These are phyloP conservation scores for Cochliopodium minus DNA, from an alignment of 208 protist genomes.

Conservation along the genomic window DNA sequence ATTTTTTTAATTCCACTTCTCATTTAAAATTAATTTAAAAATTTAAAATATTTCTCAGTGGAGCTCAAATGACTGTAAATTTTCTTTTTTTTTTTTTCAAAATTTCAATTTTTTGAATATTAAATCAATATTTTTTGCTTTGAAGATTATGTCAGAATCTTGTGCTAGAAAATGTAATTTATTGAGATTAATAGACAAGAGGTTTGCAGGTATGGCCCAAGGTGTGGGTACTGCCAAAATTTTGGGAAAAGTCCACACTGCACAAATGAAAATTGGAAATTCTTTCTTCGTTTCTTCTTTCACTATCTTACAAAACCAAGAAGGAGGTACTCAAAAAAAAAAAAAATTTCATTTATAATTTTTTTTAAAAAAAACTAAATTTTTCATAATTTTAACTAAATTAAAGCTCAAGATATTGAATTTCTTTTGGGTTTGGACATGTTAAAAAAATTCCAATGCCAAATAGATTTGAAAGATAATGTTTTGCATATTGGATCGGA, in stretches of 20 bases:
- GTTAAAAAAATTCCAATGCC: constrained; percentile 54
- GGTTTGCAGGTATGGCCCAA: constrained; percentile 50
- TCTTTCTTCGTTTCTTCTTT: constrained; percentile 55
- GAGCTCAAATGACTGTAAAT: constrained; percentile 51
- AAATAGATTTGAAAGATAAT: constrained; percentile 43
- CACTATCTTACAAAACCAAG: constrained; percentile 47
- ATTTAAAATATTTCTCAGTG: constrained; percentile 9
- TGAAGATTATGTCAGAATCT: constrained; percentile 49
- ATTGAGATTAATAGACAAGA: constrained; percentile 56
- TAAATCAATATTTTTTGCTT: too few relatives aligned
- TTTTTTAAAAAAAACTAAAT: too few relatives aligned
- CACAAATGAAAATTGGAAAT: constrained; percentile 46
- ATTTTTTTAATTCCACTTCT: constrained; percentile 19
- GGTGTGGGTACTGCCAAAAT: constrained; percentile 67
- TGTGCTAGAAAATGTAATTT: constrained; percentile 62
- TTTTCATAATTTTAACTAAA: too few relatives aligned
- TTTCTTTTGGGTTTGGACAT: constrained; percentile 81
- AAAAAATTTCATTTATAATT: too few relatives aligned
- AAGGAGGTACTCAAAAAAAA: too few relatives aligned
- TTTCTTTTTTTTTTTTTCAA: too few relatives aligned
- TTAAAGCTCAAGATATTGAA: constrained; percentile 52
- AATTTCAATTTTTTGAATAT: too few relatives aligned
- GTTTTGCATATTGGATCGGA: constrained; percentile 32
- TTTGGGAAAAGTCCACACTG: constrained; percentile 69
- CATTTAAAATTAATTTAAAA: background rate